Evolutionary conservation across 2,329 filamentous ascomycete genomes (phyloP), one percentile per base, ranked within the genome.

Genomic region (Xylariaceae sp.): DNA sequence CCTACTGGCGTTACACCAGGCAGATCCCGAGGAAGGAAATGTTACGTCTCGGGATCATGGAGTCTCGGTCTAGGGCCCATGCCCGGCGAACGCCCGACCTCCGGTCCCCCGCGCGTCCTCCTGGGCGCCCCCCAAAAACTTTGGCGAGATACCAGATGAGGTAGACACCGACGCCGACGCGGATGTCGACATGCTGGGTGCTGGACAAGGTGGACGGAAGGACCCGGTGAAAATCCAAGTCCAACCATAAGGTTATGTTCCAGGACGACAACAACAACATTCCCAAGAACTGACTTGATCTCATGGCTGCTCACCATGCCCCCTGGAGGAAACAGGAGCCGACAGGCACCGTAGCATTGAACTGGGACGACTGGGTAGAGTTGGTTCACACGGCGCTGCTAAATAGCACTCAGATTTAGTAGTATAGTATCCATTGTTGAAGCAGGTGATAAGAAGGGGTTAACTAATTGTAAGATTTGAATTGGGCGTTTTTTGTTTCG

Each of bases 61-160:
- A 63, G 34, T 16, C 14, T 61, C 3, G 48, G 49, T 6, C 51
- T 57, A 1, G 65, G 65, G 4, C 55, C 56, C 5, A n/a, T 68
- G 52, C 65, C 65, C n/a, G 64, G 66, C 28, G 52, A 65, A 6
- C 60, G 60, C 21, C 58, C 64, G 14, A 4, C 1, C 0, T 57
- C 62, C 7, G 26, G 34, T 1, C n/a, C 62, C 2, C 37, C 63
- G 3, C 58, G 45, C n/a, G 47, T 69, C 12, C 46, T 69, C 34
- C 31, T 69, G 14, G 67, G 67, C 12, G 57, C 34, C 6, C 33
- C 37, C 2, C 2, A n/a, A 17, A 16, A n/a, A 12, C 4, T 57
- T 67, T 14, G 62, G 60, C 12, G 4, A 14, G 5, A 23, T 44
- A 1, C 16, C 17, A 6, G 17, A 26, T 4, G n/a, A n/a, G 16